Base-by-base conservation (phyloP, 352 stramenopile genomes). In the Pythium angustatum region DNA sequence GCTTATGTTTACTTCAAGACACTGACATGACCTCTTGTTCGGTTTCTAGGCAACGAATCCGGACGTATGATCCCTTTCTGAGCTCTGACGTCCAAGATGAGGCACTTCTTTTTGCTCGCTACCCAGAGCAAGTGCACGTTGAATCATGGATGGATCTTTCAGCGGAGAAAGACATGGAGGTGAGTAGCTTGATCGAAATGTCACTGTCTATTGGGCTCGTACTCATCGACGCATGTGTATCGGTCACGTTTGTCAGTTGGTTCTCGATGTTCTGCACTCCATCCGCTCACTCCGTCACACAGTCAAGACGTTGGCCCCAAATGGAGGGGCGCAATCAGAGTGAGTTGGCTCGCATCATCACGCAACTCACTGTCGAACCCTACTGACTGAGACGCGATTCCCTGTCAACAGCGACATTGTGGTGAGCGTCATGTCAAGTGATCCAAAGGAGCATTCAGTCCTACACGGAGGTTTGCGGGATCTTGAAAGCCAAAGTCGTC, bases 231-330 rank as follows among this genome's bases (percentile, higher is more conserved):
- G n/a, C n/a, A n/a, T n/a, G n/a, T n/a, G n/a, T n/a, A n/a, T n/a
- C n/a, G n/a, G n/a, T n/a, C n/a, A n/a, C 27, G 2, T 64, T 15
- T 50, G 11, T 54, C n/a, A 94, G 85, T 60, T 93, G 19, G 74
- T 94, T 24, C 68, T 93, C 64, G 87, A 94, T 24, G 83, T 98
- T 36, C 91, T 99, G 56, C 88, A 98, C 68, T 92, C 89, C 21
- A 98, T 96, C 48, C 85, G 97, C 17, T 99, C 97, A 7, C 79
- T 99, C 15, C 78, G 81, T 12, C 86, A 91, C 66, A 91, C 81
- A 0, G 71, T 91, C 50, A 93, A 90, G 58, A 80, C 79, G 2
- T 69, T 93, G 24, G 78, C 85, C 15, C 82, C 84, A 3, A 85
- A 71, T 27, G 74, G 77, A 28, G 56, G 8, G 2, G 51, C 54